Base-by-base conservation (phyloP, 1,284 basidiomycete species). In the Cryptococcus floricola region DNA sequence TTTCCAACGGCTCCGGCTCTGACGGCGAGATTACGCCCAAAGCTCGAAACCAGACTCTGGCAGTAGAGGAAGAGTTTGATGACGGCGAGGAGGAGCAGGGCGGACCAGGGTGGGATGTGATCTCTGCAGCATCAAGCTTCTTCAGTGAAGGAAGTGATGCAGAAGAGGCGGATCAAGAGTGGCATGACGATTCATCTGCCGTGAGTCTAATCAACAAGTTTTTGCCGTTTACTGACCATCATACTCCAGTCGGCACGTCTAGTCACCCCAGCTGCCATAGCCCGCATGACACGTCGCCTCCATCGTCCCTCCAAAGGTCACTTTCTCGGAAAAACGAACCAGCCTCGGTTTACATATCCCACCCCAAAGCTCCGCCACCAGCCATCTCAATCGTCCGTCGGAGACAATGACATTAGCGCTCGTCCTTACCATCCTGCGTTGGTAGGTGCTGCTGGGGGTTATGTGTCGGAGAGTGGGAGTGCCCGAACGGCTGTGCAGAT, bases 291-390 rank as follows among this genome's bases (percentile, higher is more conserved):
- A 25, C 9, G 28, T n/a, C 25, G 58, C 28, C 34, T 48, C 51
- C 51, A 41, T 38, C 48, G 8, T 9, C 39, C n/a, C 8, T 7
- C 23, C 50, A 27, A 38, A 39, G 31, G 57, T 2, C 53, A 60
- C 39, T 61, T 64, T 45, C 48, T 64, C 14, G 63, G 63, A 19
- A 56, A 60, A 31, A 64, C 63, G 25, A 57, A 60, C n/a, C 59
- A 60, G 34, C 39, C 44, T 7, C 63, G 60, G 0, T 64, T 62
- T 50, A 64, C 63, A 13, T 64, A 56, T 34, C 53, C 55, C 34
- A 45, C 41, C 16, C 39, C 46, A 5, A 48, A 34, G 37, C 28
- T 31, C 25, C 16, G 9, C 10, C 31, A 19, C 27, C 48, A 39
- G 10, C 28, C 42, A 12, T 50, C 44, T 9, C 56, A 54, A 18